Conservation (phyloP, 257 asterid genomes). For the Nicotiana knightiana region DNA sequence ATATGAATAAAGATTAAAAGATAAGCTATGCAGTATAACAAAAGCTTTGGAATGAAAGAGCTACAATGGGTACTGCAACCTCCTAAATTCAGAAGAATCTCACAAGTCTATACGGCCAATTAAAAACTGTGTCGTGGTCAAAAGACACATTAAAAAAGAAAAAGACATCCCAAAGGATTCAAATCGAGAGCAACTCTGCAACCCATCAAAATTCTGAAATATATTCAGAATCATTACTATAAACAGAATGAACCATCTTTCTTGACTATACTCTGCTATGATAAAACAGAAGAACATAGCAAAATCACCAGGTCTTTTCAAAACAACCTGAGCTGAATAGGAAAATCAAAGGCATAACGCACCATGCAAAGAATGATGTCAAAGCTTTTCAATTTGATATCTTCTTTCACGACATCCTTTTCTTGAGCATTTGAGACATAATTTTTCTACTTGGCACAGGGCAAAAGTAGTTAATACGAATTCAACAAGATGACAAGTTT, state of each 20-base stretch:
- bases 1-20: neutral
- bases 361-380: neutral
- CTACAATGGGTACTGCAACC: neutral
- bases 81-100: neutral
- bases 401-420: neutral
- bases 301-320: neutral
- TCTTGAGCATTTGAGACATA: neutral
- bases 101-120: neutral
- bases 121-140: neutral
- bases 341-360: neutral
- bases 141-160: neutral
- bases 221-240: neutral
- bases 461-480: neutral
- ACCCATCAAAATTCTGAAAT: neutral
- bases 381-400: neutral
- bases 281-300: neutral
- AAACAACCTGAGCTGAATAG: conserved; percentile 2
- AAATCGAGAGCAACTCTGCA: neutral
- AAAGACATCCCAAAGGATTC: neutral
- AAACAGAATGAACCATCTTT: neutral
- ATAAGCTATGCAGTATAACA: neutral
- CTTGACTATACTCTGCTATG: neutral
- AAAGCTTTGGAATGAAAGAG: neutral
- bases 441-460: neutral
- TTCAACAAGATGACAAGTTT: neutral